Evolutionary conservation across 441 rosid species (phyloP).

Genomic region (Hura crepitans): DNA sequence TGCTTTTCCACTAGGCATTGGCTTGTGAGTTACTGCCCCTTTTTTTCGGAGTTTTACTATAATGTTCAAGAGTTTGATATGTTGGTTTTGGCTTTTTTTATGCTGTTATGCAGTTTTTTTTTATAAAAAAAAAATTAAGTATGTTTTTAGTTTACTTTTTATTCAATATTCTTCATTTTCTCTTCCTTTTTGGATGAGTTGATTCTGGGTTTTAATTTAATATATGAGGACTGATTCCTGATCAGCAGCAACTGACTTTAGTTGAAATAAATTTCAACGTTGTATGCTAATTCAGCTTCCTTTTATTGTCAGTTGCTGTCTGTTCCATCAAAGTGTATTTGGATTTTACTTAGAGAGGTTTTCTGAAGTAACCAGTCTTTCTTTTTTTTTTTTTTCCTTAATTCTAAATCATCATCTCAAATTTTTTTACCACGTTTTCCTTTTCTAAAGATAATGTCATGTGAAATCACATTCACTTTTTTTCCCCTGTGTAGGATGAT

Average conservation of each 20-base stretch:
- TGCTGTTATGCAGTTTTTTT: neutral
- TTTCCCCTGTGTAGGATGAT: constrained; percentile 57
- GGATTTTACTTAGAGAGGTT: neutral
- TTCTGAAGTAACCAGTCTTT: too few relatives aligned
- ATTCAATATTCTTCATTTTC: neutral
- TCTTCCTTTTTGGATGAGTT: too few relatives aligned
- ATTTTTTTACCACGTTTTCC: neutral
- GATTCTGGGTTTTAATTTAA: constrained; percentile 5
- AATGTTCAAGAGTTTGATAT: too few relatives aligned
- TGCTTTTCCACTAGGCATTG: constrained; percentile 95
- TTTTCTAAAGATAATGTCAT: neutral
- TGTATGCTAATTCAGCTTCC: neutral
- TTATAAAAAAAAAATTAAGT: too few relatives aligned
- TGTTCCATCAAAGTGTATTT: neutral
- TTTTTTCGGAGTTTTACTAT: too few relatives aligned
- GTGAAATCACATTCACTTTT: neutral
- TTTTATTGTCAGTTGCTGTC: neutral
- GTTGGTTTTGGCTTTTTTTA: too few relatives aligned
- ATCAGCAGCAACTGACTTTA: neutral
- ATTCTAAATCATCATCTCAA: neutral
- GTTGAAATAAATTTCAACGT: neutral
- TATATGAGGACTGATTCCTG: neutral
- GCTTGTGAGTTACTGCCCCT: constrained; percentile 50
- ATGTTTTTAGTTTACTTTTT: neutral
- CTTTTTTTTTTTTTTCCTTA: too few relatives aligned